Conservation (phyloP, 371 early-diverging fungal species). For the Chytridium lagenaria region DNA sequence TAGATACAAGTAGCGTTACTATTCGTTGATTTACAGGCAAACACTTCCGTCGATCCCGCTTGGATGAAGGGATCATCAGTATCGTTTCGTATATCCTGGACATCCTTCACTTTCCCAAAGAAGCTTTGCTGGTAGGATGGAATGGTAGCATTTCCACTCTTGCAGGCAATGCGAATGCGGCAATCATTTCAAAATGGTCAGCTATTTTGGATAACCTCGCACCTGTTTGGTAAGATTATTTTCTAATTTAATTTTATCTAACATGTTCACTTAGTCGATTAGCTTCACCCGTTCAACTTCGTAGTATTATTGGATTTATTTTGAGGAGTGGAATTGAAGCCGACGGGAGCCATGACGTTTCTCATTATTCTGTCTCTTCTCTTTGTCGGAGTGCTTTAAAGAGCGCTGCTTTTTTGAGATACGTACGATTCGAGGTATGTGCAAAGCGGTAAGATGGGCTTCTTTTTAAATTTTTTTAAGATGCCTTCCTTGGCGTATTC, state of each 20-base stretch:
- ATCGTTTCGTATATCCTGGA: conserved; percentile 26
- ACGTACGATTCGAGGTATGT: conserved; percentile 24
- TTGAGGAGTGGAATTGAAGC: not conserved
- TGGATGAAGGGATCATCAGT: conserved; percentile 13
- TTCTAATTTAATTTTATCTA: not conserved
- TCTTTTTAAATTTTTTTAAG: not conserved
- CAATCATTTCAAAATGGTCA: conserved; percentile 26
- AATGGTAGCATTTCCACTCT: conserved; percentile 27
- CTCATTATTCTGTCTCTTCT: not conserved
- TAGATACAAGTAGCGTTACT: conserved; percentile 35
- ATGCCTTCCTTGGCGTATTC: not conserved
- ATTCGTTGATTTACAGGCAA: conserved; percentile 40
- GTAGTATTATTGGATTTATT: not conserved
- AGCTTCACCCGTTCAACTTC: not conserved
- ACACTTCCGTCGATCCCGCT: conserved; percentile 38
- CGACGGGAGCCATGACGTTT: not conserved
- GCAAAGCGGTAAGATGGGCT: not conserved
- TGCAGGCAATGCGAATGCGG: not conserved
- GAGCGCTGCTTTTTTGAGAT: conserved; percentile 39
- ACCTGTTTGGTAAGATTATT: conserved; percentile 28
- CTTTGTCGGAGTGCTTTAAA: conserved; percentile 17
- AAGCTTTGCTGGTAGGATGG: conserved; percentile 22
- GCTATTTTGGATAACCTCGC: conserved; percentile 36
- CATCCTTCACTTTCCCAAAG: not conserved
- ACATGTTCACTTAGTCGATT: not conserved